Evolutionary conservation across 2,329 filamentous ascomycete species (phyloP), one percentile per base, ranked within the genome.

Genomic region (Colletotrichum sojae): DNA sequence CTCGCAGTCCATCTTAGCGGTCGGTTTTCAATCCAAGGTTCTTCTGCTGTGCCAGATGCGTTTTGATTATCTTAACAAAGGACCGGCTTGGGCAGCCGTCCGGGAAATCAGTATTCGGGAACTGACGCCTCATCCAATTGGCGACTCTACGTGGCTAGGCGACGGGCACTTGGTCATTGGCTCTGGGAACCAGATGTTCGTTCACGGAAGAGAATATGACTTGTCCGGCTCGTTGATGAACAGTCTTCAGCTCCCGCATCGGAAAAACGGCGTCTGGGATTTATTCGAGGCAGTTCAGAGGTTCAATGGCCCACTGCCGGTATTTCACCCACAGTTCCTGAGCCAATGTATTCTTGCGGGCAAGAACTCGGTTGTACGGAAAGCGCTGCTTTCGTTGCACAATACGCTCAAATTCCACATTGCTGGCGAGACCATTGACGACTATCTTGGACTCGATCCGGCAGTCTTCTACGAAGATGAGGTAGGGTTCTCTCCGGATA

Each of bases 261-360:
- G 80, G 25, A 85, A 83, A 69, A 81, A 81, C 75, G 84, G 84
- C 5, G 84, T 83, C 1, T 87, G 89, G 77, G 91, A 96, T 76
- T 83, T 97, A 5, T 97, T 97, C 73, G 90, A 95, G 46, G 88
- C 94, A 9, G 93, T 97, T 12, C 92, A 93, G 73, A 86, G 93
- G 70, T 85, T 98, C 56, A 98, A 98, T 75, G 93, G 94, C 0
- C 92, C 95, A 2, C 83, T 98, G 6, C 94, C 96, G 0, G 86
- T 97, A 2, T 99, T 97, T 74, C 95, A 99, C 75, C 96, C 96
- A 0, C 94, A 97, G 75, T 93, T 97, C 67, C 81, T 98, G 27
- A 92, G 93, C 60, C 93, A 98, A 78, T 95, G 93, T 74, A 94
- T 97, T 45, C 84, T 97, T 27, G 88, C 91, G 20, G 95, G 95